Percentiles rank a stretch among this genome's conserved stretches.
Conservation (phyloP, 257 asterid genomes). For the Perilla frutescens region DNA sequence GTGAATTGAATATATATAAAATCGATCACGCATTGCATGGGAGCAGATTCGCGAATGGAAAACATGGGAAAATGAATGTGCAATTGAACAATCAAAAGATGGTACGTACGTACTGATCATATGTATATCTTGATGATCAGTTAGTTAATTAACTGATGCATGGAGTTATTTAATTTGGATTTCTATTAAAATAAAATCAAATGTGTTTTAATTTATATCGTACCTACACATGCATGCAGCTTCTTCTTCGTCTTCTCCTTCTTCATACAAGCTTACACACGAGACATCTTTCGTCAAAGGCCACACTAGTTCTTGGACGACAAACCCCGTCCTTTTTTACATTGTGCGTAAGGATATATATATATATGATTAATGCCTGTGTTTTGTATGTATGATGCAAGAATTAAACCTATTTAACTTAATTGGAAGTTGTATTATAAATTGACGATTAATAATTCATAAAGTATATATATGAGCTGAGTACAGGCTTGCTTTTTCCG, state of each 20-base stretch:
- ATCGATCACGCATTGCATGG: background rate
- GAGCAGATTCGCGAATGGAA: constrained; percentile 89
- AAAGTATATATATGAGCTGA: background rate
- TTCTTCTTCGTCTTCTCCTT: constrained; percentile 36
- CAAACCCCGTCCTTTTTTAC: constrained; percentile 68
- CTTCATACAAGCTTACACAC: constrained; percentile 83
- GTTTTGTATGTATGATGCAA: background rate
- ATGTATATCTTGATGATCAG: too few species aligned
- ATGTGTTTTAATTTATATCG: too few species aligned
- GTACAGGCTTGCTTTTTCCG: constrained; percentile 78
- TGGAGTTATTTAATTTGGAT: too few species aligned
- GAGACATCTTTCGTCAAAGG: constrained; percentile 86
- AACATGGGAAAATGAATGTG: constrained; percentile 67
- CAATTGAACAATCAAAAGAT: constrained; percentile 41
- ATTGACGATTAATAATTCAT: too few species aligned
- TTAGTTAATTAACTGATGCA: too few species aligned
- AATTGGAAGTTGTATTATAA: too few species aligned
- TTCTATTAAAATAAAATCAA: too few species aligned
- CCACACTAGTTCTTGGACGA: constrained; percentile 68
- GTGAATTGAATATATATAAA: background rate
- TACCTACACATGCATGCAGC: too few species aligned
- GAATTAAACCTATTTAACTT: background rate
- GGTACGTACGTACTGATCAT: constrained; percentile 38
- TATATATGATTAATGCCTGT: too few species aligned
- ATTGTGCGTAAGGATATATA: constrained; percentile 74